Evolutionary conservation across 202 grass and related monocot species (phyloP), one percentile per base, ranked within the genome.

Genomic region (Carex sylvatica): DNA sequence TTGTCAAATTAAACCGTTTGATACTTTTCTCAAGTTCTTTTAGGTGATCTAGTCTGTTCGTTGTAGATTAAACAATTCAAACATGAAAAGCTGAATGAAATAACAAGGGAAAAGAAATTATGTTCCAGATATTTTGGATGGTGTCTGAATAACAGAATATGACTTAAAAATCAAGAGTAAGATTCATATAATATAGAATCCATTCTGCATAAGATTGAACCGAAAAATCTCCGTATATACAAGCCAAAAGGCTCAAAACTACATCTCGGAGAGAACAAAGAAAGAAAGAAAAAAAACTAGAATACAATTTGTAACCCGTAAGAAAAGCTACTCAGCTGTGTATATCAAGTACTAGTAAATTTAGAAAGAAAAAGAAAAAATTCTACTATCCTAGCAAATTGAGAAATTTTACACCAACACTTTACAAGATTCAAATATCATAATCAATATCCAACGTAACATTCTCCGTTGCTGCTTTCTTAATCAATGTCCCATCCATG

Each of bases 361-460:
- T 38, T 79, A 61, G 15, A 59, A 63, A 79, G 11, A 38, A 81
- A 81, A 80, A 51, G 0, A 9, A 60, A 79, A 61, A 79, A 61
- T 19, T 36, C 74, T 65, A 19, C 9, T 53, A 82, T 0, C 61
- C 80, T 82, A 82, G 55, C 53, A 82, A 35, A 69, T 6, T 19
- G 15, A 52, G n/a, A 64, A 7, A 56, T 77, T 36, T 59, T 77
- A 69, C 44, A 69, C 3, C 44, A 64, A 46, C 67, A 64, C 6
- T 20, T 47, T 85, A 67, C 75, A 71, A 60, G 73, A 18, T 22
- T 97, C 87, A 94, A 70, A 93, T 86, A 81, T 91, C 88, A 58
- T 94, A 92, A 85, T 92, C 90, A 88, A 97, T 83, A 71, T 91
- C 90, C n/a, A 53, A 16, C 7, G 81, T 88, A 84, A 74, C 94